Evolutionary conservation across 257 asterid genomes (phyloP).

Genomic region (Plantago elongata): DNA sequence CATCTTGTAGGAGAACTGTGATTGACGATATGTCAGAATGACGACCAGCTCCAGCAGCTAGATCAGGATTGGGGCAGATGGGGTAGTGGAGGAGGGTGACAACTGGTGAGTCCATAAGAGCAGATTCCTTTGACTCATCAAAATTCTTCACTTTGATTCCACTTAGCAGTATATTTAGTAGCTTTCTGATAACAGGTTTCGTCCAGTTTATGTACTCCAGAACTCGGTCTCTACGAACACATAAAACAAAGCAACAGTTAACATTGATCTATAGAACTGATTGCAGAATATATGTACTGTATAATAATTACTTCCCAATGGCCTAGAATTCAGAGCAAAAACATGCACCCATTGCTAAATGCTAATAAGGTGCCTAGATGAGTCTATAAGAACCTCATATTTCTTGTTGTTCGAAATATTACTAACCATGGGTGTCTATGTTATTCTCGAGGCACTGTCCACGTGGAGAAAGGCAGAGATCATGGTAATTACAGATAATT

Average conservation of each 20-base stretch:
- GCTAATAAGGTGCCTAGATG: too few relatives aligned
- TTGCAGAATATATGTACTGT: too few relatives aligned
- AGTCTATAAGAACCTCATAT: too few relatives aligned
- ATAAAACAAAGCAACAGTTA: neutral
- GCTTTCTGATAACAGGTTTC: constrained; percentile 36
- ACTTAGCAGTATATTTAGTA: constrained; percentile 31
- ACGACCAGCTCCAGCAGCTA: constrained; percentile 44
- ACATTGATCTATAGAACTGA: too few relatives aligned
- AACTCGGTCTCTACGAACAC: constrained; percentile 34
- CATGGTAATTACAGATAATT: too few relatives aligned
- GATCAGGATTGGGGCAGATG: constrained; percentile 38
- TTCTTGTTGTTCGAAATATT: too few relatives aligned
- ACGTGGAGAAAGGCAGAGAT: too few relatives aligned
- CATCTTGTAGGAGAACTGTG: constrained; percentile 52
- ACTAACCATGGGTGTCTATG: too few relatives aligned
- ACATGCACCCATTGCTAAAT: too few relatives aligned
- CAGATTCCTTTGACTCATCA: constrained; percentile 29
- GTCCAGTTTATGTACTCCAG: constrained; percentile 39
- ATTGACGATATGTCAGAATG: constrained; percentile 52
- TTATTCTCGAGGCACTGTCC: too few relatives aligned
- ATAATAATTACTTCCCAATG: too few relatives aligned
- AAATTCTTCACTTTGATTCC: constrained; percentile 37
- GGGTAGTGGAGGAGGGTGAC: constrained; percentile 43
- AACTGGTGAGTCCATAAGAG: constrained; percentile 32
- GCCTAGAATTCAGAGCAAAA: too few relatives aligned